A percentile compares a stretch with the other conserved stretches of the same genome.
These are phyloP conservation scores for Citrus unshiu DNA, from an alignment of 345 rosid species.

Conservation along the genomic window DNA sequence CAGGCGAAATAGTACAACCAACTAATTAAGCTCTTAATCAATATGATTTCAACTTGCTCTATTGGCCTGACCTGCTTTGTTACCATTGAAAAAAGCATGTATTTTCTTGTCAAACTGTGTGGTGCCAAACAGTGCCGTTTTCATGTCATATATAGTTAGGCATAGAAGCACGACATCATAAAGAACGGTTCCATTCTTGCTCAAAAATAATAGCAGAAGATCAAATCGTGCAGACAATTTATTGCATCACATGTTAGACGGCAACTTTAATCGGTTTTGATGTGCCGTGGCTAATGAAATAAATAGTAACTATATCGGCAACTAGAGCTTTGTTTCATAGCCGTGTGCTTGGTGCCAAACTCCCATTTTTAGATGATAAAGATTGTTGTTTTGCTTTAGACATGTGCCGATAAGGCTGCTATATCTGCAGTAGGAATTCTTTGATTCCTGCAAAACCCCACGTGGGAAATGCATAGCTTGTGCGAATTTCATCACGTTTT, in stretches of 20 bases:
- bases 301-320: background rate
- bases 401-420: background rate
- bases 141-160: background rate
- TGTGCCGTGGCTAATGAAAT: background rate
- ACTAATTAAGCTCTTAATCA: background rate
- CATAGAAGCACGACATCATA: background rate
- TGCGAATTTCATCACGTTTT: background rate
- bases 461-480: slow-evolving; percentile 7
- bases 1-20: background rate
- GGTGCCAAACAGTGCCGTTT: slow-evolving; percentile 1
- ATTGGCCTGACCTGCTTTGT: background rate
- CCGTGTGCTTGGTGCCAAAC: slow-evolving; percentile 12
- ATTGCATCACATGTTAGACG: slow-evolving; percentile 5
- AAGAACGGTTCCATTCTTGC: background rate
- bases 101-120: background rate
- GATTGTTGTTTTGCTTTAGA: background rate
- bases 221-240: background rate
- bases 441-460: slow-evolving; percentile 1
- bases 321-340: background rate
- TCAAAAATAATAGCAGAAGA: background rate
- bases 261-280: background rate
- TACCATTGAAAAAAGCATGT: background rate
- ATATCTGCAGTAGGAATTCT: background rate
- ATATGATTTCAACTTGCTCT: background rate
- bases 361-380: background rate